These are phyloP conservation scores for Trametes cubensis DNA, from an alignment of 768 basidiomycete genomes.

Conservation along the genomic window DNA sequence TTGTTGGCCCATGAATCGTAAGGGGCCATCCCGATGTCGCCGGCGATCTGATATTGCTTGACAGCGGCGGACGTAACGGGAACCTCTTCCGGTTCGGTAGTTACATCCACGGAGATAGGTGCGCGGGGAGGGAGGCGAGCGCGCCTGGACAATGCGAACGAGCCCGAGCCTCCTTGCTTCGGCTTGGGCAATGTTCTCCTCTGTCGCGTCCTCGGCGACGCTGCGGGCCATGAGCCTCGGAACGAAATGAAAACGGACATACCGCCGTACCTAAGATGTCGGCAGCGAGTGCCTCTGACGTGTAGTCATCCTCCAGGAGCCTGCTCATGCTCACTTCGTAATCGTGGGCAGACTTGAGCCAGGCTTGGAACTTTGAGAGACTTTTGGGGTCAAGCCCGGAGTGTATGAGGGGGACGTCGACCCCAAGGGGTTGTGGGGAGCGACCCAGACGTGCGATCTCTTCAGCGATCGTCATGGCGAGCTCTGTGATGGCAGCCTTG, in stretches of 20 bases:
- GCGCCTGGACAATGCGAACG: constrained; percentile 15
- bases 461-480: constrained; percentile 39
- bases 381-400: constrained; percentile 38
- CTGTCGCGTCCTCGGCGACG: constrained; percentile 20
- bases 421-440: constrained; percentile 31
- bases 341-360: constrained; percentile 39
- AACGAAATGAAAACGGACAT: neutral
- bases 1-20: constrained; percentile 28
- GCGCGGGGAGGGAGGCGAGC: constrained; percentile 17
- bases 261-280: constrained; percentile 30
- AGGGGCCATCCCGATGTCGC: constrained; percentile 29
- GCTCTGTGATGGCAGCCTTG: constrained; percentile 23
- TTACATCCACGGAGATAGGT: constrained; percentile 21
- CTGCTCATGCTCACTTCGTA: constrained; percentile 35
- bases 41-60: constrained; percentile 17
- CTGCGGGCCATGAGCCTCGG: neutral
- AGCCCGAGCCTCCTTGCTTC: constrained; percentile 18
- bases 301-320: constrained; percentile 37
- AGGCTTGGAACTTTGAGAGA: constrained; percentile 35
- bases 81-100: constrained; percentile 18
- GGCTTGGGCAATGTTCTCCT: constrained; percentile 11
- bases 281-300: constrained; percentile 33
- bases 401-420: constrained; percentile 37
- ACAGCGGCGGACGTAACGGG: constrained; percentile 19
- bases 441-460: constrained; percentile 37